Evolutionary conservation across 148 eudicot genomes (phyloP), one percentile per base, ranked within the genome.

Genomic region (Euryodendron excelsum): DNA sequence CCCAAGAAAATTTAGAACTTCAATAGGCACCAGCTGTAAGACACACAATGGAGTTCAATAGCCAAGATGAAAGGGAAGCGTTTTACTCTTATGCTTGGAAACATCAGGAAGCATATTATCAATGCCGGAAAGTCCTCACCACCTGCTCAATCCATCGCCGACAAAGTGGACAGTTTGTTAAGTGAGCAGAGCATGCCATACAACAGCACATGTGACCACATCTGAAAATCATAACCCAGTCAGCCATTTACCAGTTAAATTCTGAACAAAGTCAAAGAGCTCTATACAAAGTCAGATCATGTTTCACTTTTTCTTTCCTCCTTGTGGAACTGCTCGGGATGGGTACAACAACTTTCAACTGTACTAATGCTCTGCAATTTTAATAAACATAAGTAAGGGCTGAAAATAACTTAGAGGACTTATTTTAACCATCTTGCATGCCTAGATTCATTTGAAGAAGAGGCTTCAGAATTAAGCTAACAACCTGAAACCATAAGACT

Each of bases 121-220:
- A 95, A 72, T 95, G 97, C 69, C 94, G 92, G 78, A 86, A 95
- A 39, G 98, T 95, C 82, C 79, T 88, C 63, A 95, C 97, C 33
- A 86, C 92, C 79, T 93, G 94, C n/a, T 89, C 97, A 80, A 95
- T 93, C 52, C 89, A 82, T 77, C 96, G 83, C 65, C 97, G 89
- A 78, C 98, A 95, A 70, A 95, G 89, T 18, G 98, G 98, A 67
- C 97, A 95, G 76, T 79, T 91, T 23, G 93, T 86, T 81, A 95
- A 78, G 68, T 93, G 98, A 9, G 90, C 89, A 25, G 96, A 93
- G 76, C 98, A 95, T 48, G 81, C 53, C 73, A 85, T 89, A 83
- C 98, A 95, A 75, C 96, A 93, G 88, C 98, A 95, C 98, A 95
- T 93, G 79, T 95, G 98, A 64, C 98, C 98, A 74, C 98, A 95